Conservation (phyloP, 2,329 filamentous ascomycete genomes). For the Aspergillus costaricaensis region DNA sequence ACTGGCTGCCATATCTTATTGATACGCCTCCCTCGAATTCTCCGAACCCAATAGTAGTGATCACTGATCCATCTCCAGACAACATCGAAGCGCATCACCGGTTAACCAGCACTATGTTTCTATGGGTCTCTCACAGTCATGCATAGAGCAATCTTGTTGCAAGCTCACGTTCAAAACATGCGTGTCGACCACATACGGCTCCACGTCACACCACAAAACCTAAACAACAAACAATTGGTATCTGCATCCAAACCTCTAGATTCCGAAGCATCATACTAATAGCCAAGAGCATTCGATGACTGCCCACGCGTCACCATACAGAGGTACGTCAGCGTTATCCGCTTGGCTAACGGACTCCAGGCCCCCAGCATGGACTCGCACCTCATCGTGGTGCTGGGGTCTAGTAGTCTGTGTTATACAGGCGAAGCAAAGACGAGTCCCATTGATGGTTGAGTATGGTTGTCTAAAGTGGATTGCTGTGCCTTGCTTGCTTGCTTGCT, state of each 20-base stretch:
- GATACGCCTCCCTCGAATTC: no score
- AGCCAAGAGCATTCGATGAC: no score
- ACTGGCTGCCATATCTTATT: no score
- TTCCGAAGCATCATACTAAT: background rate
- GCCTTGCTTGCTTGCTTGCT: background rate
- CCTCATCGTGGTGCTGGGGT: slow-evolving; percentile 10
- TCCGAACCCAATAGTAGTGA: no score
- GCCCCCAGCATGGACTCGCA: slow-evolving; percentile 5
- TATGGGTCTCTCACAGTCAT: no score
- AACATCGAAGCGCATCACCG: no score
- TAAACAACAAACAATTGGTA: background rate
- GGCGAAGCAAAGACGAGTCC: slow-evolving; percentile 9
- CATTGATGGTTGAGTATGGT: background rate
- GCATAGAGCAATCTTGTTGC: no score
- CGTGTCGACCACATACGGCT: no score
- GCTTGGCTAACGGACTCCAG: background rate
- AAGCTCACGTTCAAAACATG: no score
- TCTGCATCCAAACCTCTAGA: background rate
- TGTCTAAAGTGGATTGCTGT: background rate
- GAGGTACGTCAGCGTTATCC: background rate
- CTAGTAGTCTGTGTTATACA: background rate
- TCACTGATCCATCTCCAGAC: no score
- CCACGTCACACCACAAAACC: background rate
- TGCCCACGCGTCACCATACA: background rate
- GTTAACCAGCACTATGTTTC: no score